Evolutionary conservation across 345 rosid genomes (phyloP).

Genomic region (Limnanthes douglasii): DNA sequence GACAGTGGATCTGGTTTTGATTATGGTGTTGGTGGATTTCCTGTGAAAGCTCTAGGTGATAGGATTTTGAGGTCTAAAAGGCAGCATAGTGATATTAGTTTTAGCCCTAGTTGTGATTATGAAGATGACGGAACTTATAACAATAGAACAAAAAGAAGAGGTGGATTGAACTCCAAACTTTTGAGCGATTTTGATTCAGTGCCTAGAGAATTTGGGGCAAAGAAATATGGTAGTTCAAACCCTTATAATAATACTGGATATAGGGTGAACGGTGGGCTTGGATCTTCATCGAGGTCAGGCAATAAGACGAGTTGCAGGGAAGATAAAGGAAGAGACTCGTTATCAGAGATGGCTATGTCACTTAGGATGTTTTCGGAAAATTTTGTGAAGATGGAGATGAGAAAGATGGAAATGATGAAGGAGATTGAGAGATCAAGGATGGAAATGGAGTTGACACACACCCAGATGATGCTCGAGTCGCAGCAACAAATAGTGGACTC

Average conservation of each 20-base stretch:
- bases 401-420: constrained; percentile 62
- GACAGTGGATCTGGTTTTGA: constrained; percentile 12
- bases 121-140: constrained; percentile 15
- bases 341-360: constrained; percentile 42
- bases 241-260: constrained; percentile 1
- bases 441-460: constrained; percentile 57
- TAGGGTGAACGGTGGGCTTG: no score
- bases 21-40: constrained; percentile 20
- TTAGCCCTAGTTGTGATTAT: constrained; percentile 13
- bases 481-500: constrained; percentile 38
- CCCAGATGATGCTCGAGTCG: constrained; percentile 51
- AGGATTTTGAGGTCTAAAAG: constrained; percentile 16
- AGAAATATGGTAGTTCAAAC: constrained; percentile 7
- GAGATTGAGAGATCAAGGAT: constrained; percentile 55
- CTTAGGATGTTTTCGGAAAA: constrained; percentile 30
- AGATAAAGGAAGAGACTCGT: constrained; percentile 25
- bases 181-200: constrained; percentile 6
- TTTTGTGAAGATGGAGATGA: constrained; percentile 51
- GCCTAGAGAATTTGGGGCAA: constrained; percentile 5
- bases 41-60: constrained; percentile 36
- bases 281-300: constrained; percentile 19
- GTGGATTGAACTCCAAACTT: constrained; percentile 11
- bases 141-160: constrained; percentile 14
- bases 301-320: constrained; percentile 14
- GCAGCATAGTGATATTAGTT: constrained; percentile 16